Conservation (phyloP, 2,329 filamentous ascomycete genomes). For the Penicillium nordicum region DNA sequence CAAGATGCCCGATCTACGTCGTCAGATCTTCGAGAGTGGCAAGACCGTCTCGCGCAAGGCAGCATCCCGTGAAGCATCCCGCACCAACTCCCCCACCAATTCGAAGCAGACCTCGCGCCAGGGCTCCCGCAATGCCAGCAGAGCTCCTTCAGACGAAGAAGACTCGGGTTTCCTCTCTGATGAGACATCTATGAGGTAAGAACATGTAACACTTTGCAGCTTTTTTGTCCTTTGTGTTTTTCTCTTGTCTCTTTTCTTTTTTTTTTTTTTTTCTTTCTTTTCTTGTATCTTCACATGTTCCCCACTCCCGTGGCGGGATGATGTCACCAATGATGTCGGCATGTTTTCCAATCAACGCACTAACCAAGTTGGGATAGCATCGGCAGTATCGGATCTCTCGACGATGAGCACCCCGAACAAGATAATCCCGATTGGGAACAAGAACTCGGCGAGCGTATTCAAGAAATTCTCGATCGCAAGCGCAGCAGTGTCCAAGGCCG, state of each 20-base stretch:
- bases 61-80: slow-evolving; percentile 53
- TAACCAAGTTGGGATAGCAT: slow-evolving; percentile 43
- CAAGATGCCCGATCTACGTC: slow-evolving; percentile 50
- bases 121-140: slow-evolving; percentile 53
- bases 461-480: slow-evolving; percentile 73
- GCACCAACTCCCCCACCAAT: slow-evolving; percentile 50
- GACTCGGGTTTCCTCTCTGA: slow-evolving; percentile 56
- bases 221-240: background rate
- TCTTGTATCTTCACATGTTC: slow-evolving; percentile 14
- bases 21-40: slow-evolving; percentile 61
- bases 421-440: slow-evolving; percentile 59
- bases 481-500: slow-evolving; percentile 69
- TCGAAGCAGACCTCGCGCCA: slow-evolving; percentile 53
- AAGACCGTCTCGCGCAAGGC: slow-evolving; percentile 65
- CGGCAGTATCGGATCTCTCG: slow-evolving; percentile 64
- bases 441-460: slow-evolving; percentile 62
- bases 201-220: background rate
- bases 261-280: slow-evolving; percentile 29
- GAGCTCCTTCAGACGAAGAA: slow-evolving; percentile 59
- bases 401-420: slow-evolving; percentile 58
- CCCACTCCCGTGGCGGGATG: slow-evolving; percentile 30
- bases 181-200: slow-evolving; percentile 56
- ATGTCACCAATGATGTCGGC: slow-evolving; percentile 29
- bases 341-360: slow-evolving; percentile 3
- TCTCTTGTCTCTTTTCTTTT: background rate